Evolutionary conservation across 768 basidiomycete genomes (phyloP).

Genomic region (Naematelia encephala): DNA sequence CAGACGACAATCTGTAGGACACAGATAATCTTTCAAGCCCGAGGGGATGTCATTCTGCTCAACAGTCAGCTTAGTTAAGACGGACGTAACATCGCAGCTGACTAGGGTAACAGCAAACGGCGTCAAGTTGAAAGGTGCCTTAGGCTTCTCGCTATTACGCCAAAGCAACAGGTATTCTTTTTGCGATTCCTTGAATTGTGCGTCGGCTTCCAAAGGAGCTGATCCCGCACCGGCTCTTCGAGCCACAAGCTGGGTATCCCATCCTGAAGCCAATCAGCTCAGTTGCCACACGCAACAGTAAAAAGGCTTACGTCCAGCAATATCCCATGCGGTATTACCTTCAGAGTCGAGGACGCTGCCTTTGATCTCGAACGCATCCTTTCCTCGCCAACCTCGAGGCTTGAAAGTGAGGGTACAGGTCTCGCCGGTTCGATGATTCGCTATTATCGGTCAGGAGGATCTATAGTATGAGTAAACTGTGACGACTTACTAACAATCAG

Average conservation of each 20-base stretch:
- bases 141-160: conserved; percentile 81
- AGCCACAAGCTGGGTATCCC: conserved; percentile 92
- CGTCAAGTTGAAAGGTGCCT: conserved; percentile 88
- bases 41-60: conserved; percentile 70
- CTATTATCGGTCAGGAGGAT: conserved; percentile 52
- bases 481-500: conserved; percentile 67
- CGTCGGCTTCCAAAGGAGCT: conserved; percentile 33
- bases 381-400: conserved; percentile 89
- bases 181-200: conserved; percentile 39
- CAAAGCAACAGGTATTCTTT: conserved; percentile 82
- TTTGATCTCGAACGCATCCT: conserved; percentile 86
- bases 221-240: conserved; percentile 62
- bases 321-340: conserved; percentile 73
- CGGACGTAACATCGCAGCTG: neutral
- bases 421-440: conserved; percentile 87
- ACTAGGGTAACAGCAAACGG: conserved; percentile 82
- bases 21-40: conserved; percentile 67
- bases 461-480: conserved; percentile 4
- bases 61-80: neutral
- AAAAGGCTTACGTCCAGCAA: conserved; percentile 65
- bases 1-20: conserved; percentile 86
- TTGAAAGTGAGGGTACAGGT: conserved; percentile 89
- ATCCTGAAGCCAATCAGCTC: conserved; percentile 49
- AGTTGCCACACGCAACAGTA: neutral
- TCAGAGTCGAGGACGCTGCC: conserved; percentile 69